Evolutionary conservation across 2,329 filamentous ascomycete species (phyloP).

Genomic region (Cladosporium sp.): DNA sequence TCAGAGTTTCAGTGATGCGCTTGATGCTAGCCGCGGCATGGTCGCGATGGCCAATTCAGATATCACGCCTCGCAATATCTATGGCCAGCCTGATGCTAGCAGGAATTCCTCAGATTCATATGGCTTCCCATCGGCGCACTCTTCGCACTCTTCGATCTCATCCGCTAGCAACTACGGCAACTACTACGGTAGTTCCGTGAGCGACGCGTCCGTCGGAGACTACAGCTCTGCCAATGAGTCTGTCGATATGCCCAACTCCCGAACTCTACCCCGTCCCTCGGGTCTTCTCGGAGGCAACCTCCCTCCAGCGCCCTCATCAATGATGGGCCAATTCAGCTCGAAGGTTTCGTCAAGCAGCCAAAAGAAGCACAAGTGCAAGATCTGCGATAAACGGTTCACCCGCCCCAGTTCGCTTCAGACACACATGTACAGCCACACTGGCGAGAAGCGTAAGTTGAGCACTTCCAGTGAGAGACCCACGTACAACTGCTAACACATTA

Average conservation of each 20-base stretch:
- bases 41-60: conserved; percentile 87
- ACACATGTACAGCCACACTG: conserved; percentile 98
- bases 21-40: conserved; percentile 93
- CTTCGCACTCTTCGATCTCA: conserved; percentile 86
- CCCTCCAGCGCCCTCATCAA: conserved; percentile 85
- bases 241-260: conserved; percentile 75
- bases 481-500: conserved; percentile 22
- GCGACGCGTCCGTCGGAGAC: conserved; percentile 80
- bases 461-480: background rate
- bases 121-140: conserved; percentile 83
- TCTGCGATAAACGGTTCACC: conserved; percentile 97
- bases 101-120: conserved; percentile 82
- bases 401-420: conserved; percentile 92
- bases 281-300: conserved; percentile 62
- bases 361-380: conserved; percentile 99
- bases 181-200: conserved; percentile 81
- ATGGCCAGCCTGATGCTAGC: conserved; percentile 64
- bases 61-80: conserved; percentile 82
- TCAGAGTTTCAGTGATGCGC: conserved; percentile 78
- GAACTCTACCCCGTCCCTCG: conserved; percentile 79
- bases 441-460: conserved; percentile 86
- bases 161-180: conserved; percentile 74
- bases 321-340: conserved; percentile 99
- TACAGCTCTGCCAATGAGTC: conserved; percentile 89
- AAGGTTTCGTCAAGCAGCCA: conserved; percentile 94